Evolutionary conservation across 2,329 filamentous ascomycete genomes (phyloP), one percentile per base, ranked within the genome.

Genomic region (Stenocarpella maydis): DNA sequence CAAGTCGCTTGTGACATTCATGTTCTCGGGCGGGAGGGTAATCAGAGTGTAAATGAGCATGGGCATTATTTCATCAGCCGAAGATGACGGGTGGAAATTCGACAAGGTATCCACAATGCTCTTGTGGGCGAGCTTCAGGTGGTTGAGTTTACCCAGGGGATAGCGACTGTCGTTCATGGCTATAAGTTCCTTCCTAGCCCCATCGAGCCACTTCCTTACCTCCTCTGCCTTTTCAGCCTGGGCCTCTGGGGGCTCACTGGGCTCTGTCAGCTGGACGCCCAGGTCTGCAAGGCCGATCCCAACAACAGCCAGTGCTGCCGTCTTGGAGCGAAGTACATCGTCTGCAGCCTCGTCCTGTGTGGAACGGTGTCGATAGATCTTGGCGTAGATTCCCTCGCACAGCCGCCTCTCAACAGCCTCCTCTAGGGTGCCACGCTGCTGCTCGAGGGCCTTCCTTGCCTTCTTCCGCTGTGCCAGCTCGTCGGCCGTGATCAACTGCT

Each of bases 31-130:
- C 0, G 94, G 91, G 53, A 95, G 91, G 3, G 94, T 98, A 77
- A 99, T 97, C 71, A 99, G 87, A 0, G 94, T 93, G 82, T 97
- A 99, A 71, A 99, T 99, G 72, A 99, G 86, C 79, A 97, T 97
- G 0, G 96, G 96, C 78, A 99, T 90, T 67, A 99, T 97, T 80
- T 98, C 96, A 77, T 99, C 96, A 3, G 96, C 96, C 1, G 96
- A 98, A 0, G 96, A 97, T 0, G 95, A 90, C 21, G 88, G 88
- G 71, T 90, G 88, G 70, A 91, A 90, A 74, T 89, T 85, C 4
- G 88, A 86, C 60, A 91, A 79, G 1, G 94, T 95, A 78, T 98
- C 95, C 60, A 99, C 96, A 72, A 99, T 98, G 73, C 91, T 92
- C 82, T 97, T 97, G 80, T 98, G 96, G 3, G 94, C 93, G 47